Evolutionary conservation across 768 basidiomycete genomes (phyloP), one percentile per base, ranked within the genome.

Genomic region (Suillus discolor): DNA sequence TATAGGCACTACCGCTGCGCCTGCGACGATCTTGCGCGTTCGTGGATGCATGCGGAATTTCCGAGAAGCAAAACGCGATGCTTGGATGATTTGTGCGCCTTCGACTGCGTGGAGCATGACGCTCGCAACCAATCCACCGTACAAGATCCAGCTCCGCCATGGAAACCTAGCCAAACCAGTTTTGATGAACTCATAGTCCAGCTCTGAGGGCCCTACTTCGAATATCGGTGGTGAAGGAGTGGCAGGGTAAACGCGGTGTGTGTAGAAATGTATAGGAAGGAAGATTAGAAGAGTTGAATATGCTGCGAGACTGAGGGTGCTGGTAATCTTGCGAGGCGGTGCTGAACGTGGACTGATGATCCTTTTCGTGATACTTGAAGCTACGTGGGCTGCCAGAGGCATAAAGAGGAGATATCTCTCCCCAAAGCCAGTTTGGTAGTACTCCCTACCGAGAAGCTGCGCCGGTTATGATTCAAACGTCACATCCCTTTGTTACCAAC

Each of bases 181-280:
- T 73, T 94, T 94, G 64, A 95, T 91, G 73, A 89, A 94, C 68
- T 94, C 90, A 73, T 85, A 95, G 75, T 93, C 89, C 44, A 96
- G 83, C 71, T 95, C 92, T 0, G 89, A 81, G 0, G 93, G 93
- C 18, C 89, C 86, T 28, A 94, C 80, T 2, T 81, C 75, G 57
- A 78, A 77, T 62, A 93, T 87, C 25, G 87, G 88, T 2, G 80
- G 71, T 9, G 63, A 63, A 2, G 81, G 77, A 62, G 74, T 74
- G 31, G 80, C 79, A 20, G 89, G 93, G 64, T 80, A 72, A 36
- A 85, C 62, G 8, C 93, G 87, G 73, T 95, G 92, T 0, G 84
- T 85, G 61, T 87, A 70, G 76, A 87, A 83, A 74, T 96, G 94
- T 31, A 90, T 77, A 1, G 91, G 87, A 2, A 94, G 77, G 71